phyloP scores from a whole-genome alignment of 495 filamentous ascomycete species.

The Daldinia vernicosa region DNA sequence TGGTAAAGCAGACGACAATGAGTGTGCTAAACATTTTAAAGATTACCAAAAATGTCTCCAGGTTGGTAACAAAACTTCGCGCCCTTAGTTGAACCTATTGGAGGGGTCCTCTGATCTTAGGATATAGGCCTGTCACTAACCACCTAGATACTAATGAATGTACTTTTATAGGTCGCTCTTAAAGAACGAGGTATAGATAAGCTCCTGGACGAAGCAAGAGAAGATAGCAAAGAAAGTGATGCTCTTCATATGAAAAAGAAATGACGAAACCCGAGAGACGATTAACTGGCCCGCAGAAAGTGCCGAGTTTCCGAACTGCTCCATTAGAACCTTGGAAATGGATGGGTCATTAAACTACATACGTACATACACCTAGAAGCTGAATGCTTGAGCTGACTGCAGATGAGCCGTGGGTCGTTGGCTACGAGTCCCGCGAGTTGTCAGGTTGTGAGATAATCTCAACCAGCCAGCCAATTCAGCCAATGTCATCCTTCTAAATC shows the following conservation, averaged over 20 bases:
- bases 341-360: background rate
- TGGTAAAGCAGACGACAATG: constrained; percentile 72
- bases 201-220: constrained; percentile 84
- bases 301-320: constrained; percentile 33
- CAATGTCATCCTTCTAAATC: background rate
- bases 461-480: constrained; percentile 12
- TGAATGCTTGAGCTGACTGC: constrained; percentile 13
- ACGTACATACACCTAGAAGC: constrained; percentile 2
- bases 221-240: constrained; percentile 83
- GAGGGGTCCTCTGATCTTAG: constrained; percentile 17
- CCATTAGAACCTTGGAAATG: constrained; percentile 11
- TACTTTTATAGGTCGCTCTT: constrained; percentile 69
- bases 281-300: constrained; percentile 3
- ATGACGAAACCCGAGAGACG: constrained; percentile 41
- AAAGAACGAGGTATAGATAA: constrained; percentile 86
- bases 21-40: constrained; percentile 84
- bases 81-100: background rate
- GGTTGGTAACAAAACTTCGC: constrained; percentile 56
- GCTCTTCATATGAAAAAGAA: constrained; percentile 70
- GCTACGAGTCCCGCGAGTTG: background rate
- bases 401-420: background rate
- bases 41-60: constrained; percentile 84
- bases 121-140: background rate
- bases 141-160: background rate
- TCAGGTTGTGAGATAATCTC: background rate